A percentile compares a stretch with the other conserved stretches of the same genome.
phyloP scores from a whole-genome alignment of 78 protist genomes.

The Dictyostelium intermedium region DNA sequence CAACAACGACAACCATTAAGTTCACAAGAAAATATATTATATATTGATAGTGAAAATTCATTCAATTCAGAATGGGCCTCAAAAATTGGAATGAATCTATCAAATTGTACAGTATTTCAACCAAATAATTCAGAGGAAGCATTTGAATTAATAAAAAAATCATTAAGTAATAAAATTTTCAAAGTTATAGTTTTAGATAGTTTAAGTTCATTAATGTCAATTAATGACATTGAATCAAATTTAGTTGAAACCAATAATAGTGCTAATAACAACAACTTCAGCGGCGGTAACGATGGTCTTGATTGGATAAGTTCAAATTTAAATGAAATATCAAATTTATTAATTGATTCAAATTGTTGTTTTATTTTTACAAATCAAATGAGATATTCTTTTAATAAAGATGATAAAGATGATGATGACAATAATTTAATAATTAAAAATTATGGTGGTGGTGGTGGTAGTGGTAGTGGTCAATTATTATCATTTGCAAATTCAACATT shows the following conservation, averaged over 20 bases:
- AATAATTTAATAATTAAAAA: no score
- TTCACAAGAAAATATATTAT: background rate
- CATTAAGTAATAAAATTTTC: background rate
- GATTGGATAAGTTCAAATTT: background rate
- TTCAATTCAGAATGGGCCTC: slow-evolving; percentile 50
- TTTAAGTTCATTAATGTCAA: background rate
- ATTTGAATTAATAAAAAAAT: background rate
- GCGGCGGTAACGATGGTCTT: no score
- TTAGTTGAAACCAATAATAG: background rate
- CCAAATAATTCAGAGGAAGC: slow-evolving; percentile 42
- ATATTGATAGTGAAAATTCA: slow-evolving; percentile 61
- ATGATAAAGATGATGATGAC: background rate
- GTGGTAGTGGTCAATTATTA: background rate
- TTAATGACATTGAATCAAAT: background rate
- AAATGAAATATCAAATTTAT: background rate
- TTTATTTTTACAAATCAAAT: slow-evolving; percentile 47
- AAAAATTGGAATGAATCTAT: background rate
- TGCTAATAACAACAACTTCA: no score
- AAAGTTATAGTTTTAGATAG: slow-evolving; percentile 33
- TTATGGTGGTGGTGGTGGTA: background rate
- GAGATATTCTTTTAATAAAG: slow-evolving; percentile 7
- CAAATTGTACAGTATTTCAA: slow-evolving; percentile 8
- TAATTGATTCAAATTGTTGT: slow-evolving; percentile 2
- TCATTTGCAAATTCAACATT: slow-evolving; percentile 5
- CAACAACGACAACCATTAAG: background rate